Base-by-base conservation (phyloP, 148 eudicot genomes). In the Pharnaceum exiguum region DNA sequence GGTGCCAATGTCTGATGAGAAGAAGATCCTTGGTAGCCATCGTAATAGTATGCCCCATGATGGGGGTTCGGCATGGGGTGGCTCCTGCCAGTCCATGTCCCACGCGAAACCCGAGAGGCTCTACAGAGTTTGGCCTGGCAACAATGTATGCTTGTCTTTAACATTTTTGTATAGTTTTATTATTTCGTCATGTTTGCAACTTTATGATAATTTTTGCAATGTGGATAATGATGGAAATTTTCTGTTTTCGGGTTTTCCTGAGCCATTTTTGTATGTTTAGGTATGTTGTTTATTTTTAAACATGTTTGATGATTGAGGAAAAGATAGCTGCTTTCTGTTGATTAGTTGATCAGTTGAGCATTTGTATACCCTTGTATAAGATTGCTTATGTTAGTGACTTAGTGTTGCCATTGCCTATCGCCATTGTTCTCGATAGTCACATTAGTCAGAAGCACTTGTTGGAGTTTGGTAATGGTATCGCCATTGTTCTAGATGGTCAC, bases 71-170 rank as follows among this genome's bases (percentile, higher is more conserved):
- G 22, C 55, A 9, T 61, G 73, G 71, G 63, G 38, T 51, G 62
- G 50, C 55, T 26, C 44, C 37, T 75, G 72, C 64, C 75, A 57
- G 55, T 51, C 62, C 2, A 58, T 53, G 53, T 65, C 63, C 26
- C 33, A 47, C 27, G 46, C 72, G 43, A 69, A 62, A 53, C 66
- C 73, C 23, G 73, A 71, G 72, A 81, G 83, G 74, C 79, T 83
- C 6, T 89, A 86, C 73, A 77, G 65, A 57, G 90, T 89, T 67
- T 89, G 96, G 96, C 84, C 77, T 57, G 96, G 96, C 28, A 72
- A 80, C 59, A 89, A 86, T 68, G 96, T 89, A 81, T 57, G 85
- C 39, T 10, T 31, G 29, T n/a, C 30, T 10, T 23, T 31, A n/a
- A n/a, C n/a, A n/a, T n/a, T n/a, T n/a, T n/a, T n/a, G n/a, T n/a